Percentiles rank a stretch among this genome's conserved stretches.
Conservation (phyloP, 768 basidiomycete species). For the Boletus coccyginus region DNA sequence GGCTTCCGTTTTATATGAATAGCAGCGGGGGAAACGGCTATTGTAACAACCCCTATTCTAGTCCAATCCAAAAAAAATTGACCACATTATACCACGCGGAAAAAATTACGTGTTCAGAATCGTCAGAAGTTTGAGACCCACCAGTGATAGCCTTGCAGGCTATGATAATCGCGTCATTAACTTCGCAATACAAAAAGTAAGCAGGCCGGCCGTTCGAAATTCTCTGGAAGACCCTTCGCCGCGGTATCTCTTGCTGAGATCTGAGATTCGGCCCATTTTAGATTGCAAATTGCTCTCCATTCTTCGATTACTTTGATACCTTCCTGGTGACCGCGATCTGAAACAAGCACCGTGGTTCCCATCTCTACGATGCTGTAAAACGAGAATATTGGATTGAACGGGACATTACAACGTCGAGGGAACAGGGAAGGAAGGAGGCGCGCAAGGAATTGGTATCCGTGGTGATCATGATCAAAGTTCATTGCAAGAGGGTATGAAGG, state of each 20-base stretch:
- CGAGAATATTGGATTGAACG: slow-evolving; percentile 8
- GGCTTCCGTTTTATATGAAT: slow-evolving; percentile 17
- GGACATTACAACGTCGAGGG: slow-evolving; percentile 19
- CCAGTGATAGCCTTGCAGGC: slow-evolving; percentile 20
- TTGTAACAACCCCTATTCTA: slow-evolving; percentile 12
- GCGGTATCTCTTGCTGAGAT: slow-evolving; percentile 26
- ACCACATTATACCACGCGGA: slow-evolving; percentile 6
- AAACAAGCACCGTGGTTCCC: slow-evolving; percentile 16
- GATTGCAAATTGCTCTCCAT: slow-evolving; percentile 17
- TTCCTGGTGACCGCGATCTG: slow-evolving; percentile 6
- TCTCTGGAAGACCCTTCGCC: slow-evolving; percentile 18
- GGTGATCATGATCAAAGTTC: slow-evolving; percentile 13
- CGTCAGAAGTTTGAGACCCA: slow-evolving; percentile 9
- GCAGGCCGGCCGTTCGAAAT: slow-evolving; percentile 7
- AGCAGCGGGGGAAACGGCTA: slow-evolving; percentile 4
- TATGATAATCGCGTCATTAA: slow-evolving; percentile 17
- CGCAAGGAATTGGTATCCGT: slow-evolving; percentile 14
- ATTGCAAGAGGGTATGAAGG: slow-evolving; percentile 20
- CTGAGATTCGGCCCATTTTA: slow-evolving; percentile 10
- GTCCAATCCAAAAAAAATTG: not conserved
- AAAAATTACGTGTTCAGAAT: slow-evolving; percentile 13
- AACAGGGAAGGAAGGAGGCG: not conserved
- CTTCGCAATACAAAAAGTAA: slow-evolving; percentile 12
- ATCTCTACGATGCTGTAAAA: slow-evolving; percentile 1
- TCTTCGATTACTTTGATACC: slow-evolving; percentile 19